A percentile compares a stretch with the other conserved stretches of the same genome.
phyloP scores from a whole-genome alignment of 2,329 filamentous ascomycete species.

The Fonsecaea monophora region DNA sequence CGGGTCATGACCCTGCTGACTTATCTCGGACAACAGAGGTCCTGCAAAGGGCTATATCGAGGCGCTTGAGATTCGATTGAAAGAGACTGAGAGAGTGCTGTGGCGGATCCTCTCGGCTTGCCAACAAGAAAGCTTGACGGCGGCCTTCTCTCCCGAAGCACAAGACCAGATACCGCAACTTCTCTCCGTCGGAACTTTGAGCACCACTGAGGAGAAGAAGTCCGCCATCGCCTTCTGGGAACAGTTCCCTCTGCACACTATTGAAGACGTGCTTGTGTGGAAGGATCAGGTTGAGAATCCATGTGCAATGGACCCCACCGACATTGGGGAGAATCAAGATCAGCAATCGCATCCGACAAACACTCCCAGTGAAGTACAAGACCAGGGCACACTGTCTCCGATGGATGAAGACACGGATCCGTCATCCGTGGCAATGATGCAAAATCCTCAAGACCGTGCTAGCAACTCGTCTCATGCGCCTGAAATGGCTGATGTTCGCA shows the following conservation, averaged over 20 bases:
- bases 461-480: background rate
- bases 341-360: constrained; percentile 2
- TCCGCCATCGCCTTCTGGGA: constrained; percentile 43
- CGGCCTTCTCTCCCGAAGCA: constrained; percentile 30
- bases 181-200: constrained; percentile 7
- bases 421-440: background rate
- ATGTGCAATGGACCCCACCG: background rate
- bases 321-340: background rate
- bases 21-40: constrained; percentile 42
- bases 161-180: constrained; percentile 8
- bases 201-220: constrained; percentile 19
- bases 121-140: constrained; percentile 42
- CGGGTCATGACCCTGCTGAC: background rate
- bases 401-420: background rate
- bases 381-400: background rate
- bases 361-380: background rate
- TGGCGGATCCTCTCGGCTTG: constrained; percentile 45
- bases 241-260: constrained; percentile 43
- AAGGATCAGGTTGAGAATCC: constrained; percentile 39
- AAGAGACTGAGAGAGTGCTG: constrained; percentile 49
- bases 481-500: background rate
- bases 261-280: constrained; percentile 45
- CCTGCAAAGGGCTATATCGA: constrained; percentile 55
- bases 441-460: background rate
- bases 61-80: constrained; percentile 50